Evolutionary conservation across 2,329 filamentous ascomycete species (phyloP), one percentile per base, ranked within the genome.

Genomic region (Xylariaceae sp.): DNA sequence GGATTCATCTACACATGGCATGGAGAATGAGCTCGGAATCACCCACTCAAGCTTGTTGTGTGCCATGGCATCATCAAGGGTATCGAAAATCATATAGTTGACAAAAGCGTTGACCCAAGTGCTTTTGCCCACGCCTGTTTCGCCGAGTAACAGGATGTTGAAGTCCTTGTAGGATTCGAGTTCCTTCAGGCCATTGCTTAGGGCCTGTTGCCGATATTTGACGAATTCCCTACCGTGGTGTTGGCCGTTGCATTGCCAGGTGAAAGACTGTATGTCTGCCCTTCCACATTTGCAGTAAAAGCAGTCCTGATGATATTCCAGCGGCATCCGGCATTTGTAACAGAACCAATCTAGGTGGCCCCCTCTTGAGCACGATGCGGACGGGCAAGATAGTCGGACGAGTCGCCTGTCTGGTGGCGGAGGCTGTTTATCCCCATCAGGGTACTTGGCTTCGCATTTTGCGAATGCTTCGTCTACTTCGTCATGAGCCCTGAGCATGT

Each of bases 81-180:
- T 53, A 0, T 54, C 44, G 31, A 53, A 61, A 0, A 43, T 48
- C 4, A 69, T 37, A 35, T 69, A 69, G 38, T 70, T 70, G 41
- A 63, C 43, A 21, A 69, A 65, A 0, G 64, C 58, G 29, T 69
- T 70, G 46, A 70, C 67, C 26, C 60, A 70, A 0, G 66, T 68
- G 1, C 61, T 65, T 33, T 70, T 70, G 0, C 67, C 66, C 0
- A 68, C 66, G 0, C 65, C 67, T 1, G 65, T 66, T 41, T 68
- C 64, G 0, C 66, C 65, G 0, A 70, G 49, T 4, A 70, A 58
- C 16, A 70, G 39, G 13, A 70, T 63, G 27, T 68, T 68, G 17
- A 60, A 33, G 13, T 57, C 46, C 2, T 59, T 46, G 5, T 42
- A 42, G 12, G 47, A 44, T 12, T 49, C 39, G 3, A 60, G 47